Evolutionary conservation across 2,329 filamentous ascomycete species (phyloP), one percentile per base, ranked within the genome.

Genomic region (Falciphora oryzae): DNA sequence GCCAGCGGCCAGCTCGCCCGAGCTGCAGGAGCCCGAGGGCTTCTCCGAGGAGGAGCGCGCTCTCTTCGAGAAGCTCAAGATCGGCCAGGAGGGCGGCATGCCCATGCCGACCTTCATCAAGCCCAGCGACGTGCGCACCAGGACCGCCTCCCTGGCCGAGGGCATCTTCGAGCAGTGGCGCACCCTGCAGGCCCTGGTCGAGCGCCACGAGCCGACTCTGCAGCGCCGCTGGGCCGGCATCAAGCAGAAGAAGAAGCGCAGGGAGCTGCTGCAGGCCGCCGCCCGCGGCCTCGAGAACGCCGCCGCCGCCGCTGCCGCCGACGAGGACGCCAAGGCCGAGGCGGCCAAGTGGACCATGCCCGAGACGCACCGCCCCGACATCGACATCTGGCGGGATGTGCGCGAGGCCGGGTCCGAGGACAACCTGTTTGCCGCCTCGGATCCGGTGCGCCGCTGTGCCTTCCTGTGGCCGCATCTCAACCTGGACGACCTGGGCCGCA

Each of bases 121-220:
- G 44, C 67, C 67, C 4, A 67, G 65, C 62, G 65, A 68, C 31
- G 67, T 66, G 5, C 61, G 63, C 28, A 32, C 61, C 6, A 61
- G 65, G 59, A 60, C 64, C 10, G 58, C 58, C 1, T 59, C 50
- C 2, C 29, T 68, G 38, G 58, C 67, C 11, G 63, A 56, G 27
- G 25, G 61, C 61, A 67, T 68, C 61, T 68, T 68, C 28, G 22
- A 32, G 22, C 63, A 64, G 56, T 68, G 64, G 63, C 66, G 73
- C 7, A 65, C 59, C 3, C 70, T 84, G 10, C 72, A 73, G 14
- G 70, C 70, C 1, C 81, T 84, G 6, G 64, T 86, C 2, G 71
- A 78, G 57, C 77, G 83, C 5, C 80, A 85, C 61, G 83, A 87
- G 69, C 72, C 71, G 0, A 79, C 76, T 0, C 79, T 87, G 14